Evolutionary conservation across 208 protist species (phyloP), one percentile per base, ranked within the genome.

Genomic region (Wallacemonas sp.): DNA sequence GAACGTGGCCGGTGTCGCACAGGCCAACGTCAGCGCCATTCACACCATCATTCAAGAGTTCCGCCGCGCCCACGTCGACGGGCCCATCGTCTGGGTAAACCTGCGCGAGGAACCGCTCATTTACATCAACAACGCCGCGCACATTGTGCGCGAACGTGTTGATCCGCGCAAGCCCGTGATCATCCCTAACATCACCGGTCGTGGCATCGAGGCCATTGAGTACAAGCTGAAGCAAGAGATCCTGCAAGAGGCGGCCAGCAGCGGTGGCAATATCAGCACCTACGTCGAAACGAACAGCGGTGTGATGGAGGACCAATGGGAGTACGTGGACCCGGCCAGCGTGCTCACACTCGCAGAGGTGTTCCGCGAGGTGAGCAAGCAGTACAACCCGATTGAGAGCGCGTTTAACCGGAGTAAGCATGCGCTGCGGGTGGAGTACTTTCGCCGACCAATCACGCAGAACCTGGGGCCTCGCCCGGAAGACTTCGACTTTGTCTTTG

Each of bases 401-500:
- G 47, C 19, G 24, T 41, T 42, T 38, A 2, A 19, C 15, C 39
- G 64, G n/a, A 46, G 41, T 71, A 30, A 66, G 46, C 56, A 51
- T 22, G 67, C 69, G 14, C 71, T 77, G 53, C 64, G 84, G 49
- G 70, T 95, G 6, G 71, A 76, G 54, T 95, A 88, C 77, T 86
- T 79, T 55, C 84, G 90, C 45, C 79, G 82, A 0, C 90, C 90
- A 53, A 89, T 95, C 64, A 95, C 90, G 26, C 80, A 82, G 39
- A 88, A 90, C 67, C 65, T 93, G 11, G 86, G 86, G 2, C 86
- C 90, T 28, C 79, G 85, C 47, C 82, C 86, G 41, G 74, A 75
- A 34, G 86, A 95, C 75, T 95, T 95, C 62, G 86, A 95, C 74
- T 95, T 95, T 70, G 80, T 95, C 21, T 65, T 91, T 19, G 79